Base-by-base conservation (phyloP, 73 alveolate species). In the Symbiodinium pilosum region DNA sequence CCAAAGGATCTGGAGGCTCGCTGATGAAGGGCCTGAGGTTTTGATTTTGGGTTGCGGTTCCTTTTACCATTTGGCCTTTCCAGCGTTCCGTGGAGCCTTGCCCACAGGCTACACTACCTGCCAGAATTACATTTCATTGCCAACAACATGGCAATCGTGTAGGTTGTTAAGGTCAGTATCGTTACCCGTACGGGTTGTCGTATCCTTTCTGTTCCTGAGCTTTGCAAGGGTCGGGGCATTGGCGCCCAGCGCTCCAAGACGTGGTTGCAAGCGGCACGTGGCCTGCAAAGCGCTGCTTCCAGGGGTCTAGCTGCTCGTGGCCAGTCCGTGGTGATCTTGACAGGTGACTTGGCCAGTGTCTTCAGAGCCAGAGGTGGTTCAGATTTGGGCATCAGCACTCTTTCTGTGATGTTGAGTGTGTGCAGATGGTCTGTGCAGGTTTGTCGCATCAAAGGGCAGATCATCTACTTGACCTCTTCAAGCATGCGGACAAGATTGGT, bases 1-100 rank as follows among this genome's bases (percentile, higher is more conserved):
- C 71, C 87, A 11, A 73, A 52, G 11, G 95, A 88, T 47, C 41
- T 88, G 87, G 95, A 88, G 95, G 95, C 38, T n/a, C n/a, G 64
- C 64, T 16, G 11, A n/a, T 26, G 73, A 26, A 26, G 26, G 73
- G 73, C 26, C 71, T 54, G 7, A 8, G 34, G 34, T 54, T 4
- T 16, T 47, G 64, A 11, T 8, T 11, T 47, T 47, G 21, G 68
- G 4, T 24, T 51, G 68, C 68, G 12, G 12, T 24, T 24, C 68
- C 21, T 12, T 5, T 54, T 4, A 5, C 71, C 20, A 16, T 9
- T 54, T 24, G 71, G 16, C n/a, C n/a, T 14, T 14, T 54, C 71
- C 16, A 54, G n/a, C 18, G 18, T 0, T 30, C 0, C 2, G 71
- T 24, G 71, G 71, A 14, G n/a, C n/a, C n/a, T n/a, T n/a, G n/a